Conservation (phyloP, 2,329 filamentous ascomycete species). For the Fusarium devonianum region DNA sequence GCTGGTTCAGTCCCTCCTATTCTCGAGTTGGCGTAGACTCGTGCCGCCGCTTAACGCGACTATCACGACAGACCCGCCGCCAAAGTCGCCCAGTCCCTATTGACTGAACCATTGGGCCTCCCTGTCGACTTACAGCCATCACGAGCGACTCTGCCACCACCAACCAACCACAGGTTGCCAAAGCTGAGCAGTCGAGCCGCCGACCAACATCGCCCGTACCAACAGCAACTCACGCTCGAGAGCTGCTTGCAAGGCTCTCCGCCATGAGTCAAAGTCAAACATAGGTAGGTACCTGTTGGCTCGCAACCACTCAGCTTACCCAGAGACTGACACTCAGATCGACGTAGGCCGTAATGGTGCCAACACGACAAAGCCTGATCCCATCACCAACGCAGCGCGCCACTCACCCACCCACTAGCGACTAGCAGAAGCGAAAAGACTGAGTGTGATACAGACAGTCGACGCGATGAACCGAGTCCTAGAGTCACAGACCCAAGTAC, state of each 20-base stretch:
- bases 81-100: constrained; percentile 35
- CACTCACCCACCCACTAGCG: constrained; percentile 16
- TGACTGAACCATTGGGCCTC: constrained; percentile 20
- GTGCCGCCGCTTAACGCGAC: constrained; percentile 39
- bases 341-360: constrained; percentile 4
- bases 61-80: constrained; percentile 29
- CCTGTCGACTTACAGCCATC: constrained; percentile 36
- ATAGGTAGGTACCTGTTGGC: constrained; percentile 28
- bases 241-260: constrained; percentile 15
- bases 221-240: constrained; percentile 11
- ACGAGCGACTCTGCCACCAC: constrained; percentile 30
- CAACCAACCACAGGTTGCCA: constrained; percentile 20
- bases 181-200: constrained; percentile 25
- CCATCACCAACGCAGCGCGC: constrained; percentile 23
- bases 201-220: constrained; percentile 24
- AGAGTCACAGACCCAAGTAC: constrained; percentile 36
- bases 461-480: not conserved
- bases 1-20: constrained; percentile 13
- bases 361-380: constrained; percentile 10
- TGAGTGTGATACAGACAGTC: constrained; percentile 20
- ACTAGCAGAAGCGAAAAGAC: constrained; percentile 13
- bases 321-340: constrained; percentile 22
- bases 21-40: constrained; percentile 30
- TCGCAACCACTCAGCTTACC: constrained; percentile 16
- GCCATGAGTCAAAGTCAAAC: constrained; percentile 23